Base-by-base conservation (phyloP, 139 green algal species). In the Chlorella sp. region DNA sequence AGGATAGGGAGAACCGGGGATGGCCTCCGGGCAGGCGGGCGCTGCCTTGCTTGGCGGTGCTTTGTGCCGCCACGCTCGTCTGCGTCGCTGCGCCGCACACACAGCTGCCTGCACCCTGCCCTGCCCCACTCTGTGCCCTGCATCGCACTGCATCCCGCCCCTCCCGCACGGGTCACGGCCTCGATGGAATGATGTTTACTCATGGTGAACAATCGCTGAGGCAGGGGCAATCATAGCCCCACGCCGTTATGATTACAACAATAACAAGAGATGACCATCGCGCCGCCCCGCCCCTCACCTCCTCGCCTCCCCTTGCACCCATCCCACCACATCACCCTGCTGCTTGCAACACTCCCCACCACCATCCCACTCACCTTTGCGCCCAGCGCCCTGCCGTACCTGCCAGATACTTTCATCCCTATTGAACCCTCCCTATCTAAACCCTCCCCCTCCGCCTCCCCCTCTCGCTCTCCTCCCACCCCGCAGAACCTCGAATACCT, bases 401-500 rank as follows among this genome's bases (percentile, higher is more conserved):
- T 57, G 16, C 36, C 76, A 14, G 36, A n/a, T 12, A 30, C 18
- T 39, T 1, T 53, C 75, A 9, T 16, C 75, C 36, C 1, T 37
- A 34, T 37, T 37, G 28, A 34, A 36, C 37, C 28, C 69, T 15
- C 32, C 69, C 68, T 18, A 68, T 68, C 15, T 18, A 68, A 68
- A 24, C 15, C 15, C 60, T 18, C 15, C 60, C 60, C 14, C 60
- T 24, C 60, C 78, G 15, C 78, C 12, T 21, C 78, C 78, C 78
- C 78, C 21, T 11, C 39, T 7, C 79, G 9, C 79, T 53, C 16
- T 32, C 32, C 22, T 15, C 57, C 73, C 12, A 18, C 2, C 61
- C 64, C 37, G 39, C 86, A 93, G 66, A 96, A 97, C 79, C 14
- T 94, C 15, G 93, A 97, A 86, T 91, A 93, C 37, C 76, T 96